phyloP scores from a whole-genome alignment of 495 filamentous ascomycete genomes.

The Hypoxylon fuscum region DNA sequence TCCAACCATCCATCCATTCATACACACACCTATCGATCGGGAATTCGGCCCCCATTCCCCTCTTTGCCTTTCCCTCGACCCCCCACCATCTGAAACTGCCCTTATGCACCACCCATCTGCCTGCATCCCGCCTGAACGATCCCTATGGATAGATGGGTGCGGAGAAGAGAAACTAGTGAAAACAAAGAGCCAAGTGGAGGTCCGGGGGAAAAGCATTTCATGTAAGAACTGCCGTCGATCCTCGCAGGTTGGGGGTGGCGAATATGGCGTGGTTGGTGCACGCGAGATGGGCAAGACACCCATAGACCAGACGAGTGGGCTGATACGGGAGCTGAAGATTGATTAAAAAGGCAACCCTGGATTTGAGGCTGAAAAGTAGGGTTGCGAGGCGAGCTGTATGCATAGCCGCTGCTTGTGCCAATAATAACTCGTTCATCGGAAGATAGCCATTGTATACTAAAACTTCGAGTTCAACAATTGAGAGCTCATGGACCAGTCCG shows the following conservation, averaged over 20 bases:
- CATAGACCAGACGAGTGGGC: not conserved
- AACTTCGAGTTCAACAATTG: not conserved
- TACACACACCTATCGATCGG: conserved; percentile 11
- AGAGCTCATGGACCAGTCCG: no score
- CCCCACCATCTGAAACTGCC: not conserved
- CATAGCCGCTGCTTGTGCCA: no score
- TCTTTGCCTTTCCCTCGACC: not conserved
- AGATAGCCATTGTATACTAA: no score
- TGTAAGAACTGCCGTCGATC: conserved; percentile 10
- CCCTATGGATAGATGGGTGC: not conserved
- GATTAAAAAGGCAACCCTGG: not conserved
- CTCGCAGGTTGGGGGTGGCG: conserved; percentile 4
- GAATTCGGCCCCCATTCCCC: conserved; percentile 6
- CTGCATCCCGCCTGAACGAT: no score
- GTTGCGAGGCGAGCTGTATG: conserved; percentile 1
- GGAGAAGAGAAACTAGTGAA: conserved; percentile 2
- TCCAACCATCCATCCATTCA: conserved; percentile 10
- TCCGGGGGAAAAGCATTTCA: not conserved
- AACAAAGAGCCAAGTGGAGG: not conserved
- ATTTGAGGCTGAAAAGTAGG: conserved; percentile 13
- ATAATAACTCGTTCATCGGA: no score
- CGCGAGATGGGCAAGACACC: not conserved
- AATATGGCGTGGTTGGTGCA: not conserved
- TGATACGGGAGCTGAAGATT: conserved; percentile 13
- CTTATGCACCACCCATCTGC: no score